Base-by-base conservation (phyloP, 2,329 filamentous ascomycete genomes). In the Colletotrichum sp. region DNA sequence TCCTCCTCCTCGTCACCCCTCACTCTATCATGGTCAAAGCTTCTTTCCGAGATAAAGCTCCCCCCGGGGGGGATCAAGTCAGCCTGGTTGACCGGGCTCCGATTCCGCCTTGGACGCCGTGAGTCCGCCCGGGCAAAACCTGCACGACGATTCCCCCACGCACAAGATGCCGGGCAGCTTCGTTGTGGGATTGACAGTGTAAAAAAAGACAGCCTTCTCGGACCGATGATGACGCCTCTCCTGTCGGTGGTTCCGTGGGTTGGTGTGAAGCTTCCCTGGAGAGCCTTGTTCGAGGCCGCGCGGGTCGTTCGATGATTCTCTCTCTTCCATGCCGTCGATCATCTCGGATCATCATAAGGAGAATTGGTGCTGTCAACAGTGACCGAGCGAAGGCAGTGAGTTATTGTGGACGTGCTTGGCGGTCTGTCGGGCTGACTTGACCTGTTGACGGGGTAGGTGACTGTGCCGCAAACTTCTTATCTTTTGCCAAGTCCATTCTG, bases 301-400 rank as follows among this genome's bases (percentile, higher is more conserved):
- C 1, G 60, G 72, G 39, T 61, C 12, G 21, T 52, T 4, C 12
- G 3, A 48, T 4, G 57, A 48, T 3, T 68, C 73, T 6, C 16
- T 68, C 2, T 14, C 6, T 24, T 72, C 73, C 12, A 2, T 72
- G 6, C 64, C 57, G 9, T 72, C 69, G 3, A 75, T 63, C n/a
- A 64, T 75, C 5, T 10, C 39, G 4, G 57, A 74, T 2, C 71
- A 70, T 16, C 70, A 71, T 7, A 18, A 3, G 26, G 71, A 77
- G 39, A 77, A 77, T n/a, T 74, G 76, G 18, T 43, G 74, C 6
- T 74, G 74, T 5, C 74, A 74, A 12, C 70, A 71, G 36, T 77
- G 81, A 2, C 83, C 63, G 3, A 73, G 67, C 12, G 69, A 76
- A 28, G 70, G 69, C 30, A 91, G 55, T 64, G 30, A 57, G 52